Percentiles rank a stretch among this genome's conserved stretches.
Conservation (phyloP, 2,329 filamentous ascomycete genomes). For the Aspergillus texensis region DNA sequence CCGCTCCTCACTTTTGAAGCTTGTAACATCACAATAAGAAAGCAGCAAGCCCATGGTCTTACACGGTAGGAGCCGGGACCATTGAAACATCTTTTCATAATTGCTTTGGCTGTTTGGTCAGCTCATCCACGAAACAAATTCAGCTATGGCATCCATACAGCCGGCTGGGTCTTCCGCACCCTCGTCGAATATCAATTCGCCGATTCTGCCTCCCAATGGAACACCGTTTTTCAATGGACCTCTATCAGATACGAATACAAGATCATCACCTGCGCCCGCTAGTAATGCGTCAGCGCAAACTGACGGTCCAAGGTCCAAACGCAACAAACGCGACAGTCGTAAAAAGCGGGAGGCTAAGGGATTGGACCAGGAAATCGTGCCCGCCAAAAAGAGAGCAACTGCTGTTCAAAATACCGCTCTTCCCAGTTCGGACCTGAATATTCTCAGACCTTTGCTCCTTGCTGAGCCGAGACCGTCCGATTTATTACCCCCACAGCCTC, state of each 20-base stretch:
- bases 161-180: conserved; percentile 37
- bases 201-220: conserved; percentile 31
- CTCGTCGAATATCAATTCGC: conserved; percentile 42
- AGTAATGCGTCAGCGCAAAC: conserved; percentile 32
- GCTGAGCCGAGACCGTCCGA: conserved; percentile 44
- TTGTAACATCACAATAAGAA: neutral
- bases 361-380: conserved; percentile 38
- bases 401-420: conserved; percentile 35
- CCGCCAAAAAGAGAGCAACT: conserved; percentile 39
- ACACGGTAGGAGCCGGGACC: neutral
- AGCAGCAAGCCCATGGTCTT: neutral
- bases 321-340: conserved; percentile 47
- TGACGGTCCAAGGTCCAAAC: conserved; percentile 38
- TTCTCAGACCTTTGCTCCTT: conserved; percentile 43
- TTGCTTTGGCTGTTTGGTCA: neutral
- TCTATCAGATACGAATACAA: conserved; percentile 32
- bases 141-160: conserved; percentile 37
- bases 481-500: conserved; percentile 40
- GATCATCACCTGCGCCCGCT: conserved; percentile 38
- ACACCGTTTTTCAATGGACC: conserved; percentile 32
- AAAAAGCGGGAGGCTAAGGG: conserved; percentile 49
- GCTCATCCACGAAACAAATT: neutral
- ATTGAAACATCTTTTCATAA: neutral
- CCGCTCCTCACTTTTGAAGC: neutral
- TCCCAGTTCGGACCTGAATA: conserved; percentile 41